Evolutionary conservation across 2,329 filamentous ascomycete genomes (phyloP), one percentile per base, ranked within the genome.

Genomic region (Acephala macrosclerotiorum): DNA sequence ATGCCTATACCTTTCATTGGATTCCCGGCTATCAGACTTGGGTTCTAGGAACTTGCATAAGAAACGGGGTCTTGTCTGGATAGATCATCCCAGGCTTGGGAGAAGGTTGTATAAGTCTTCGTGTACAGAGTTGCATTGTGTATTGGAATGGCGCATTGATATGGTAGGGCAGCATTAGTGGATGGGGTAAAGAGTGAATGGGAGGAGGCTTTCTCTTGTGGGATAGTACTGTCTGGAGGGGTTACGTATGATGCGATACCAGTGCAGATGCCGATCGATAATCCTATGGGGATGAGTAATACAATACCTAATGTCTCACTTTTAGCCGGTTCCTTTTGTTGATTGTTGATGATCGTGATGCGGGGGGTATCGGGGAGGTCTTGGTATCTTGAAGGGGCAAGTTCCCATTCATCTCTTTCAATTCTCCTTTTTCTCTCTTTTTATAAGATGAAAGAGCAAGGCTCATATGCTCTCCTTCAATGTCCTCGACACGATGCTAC

Each of bases 261-360:
- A 7, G 29, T 53, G 18, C 38, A 3, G 38, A n/a, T 14, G 3
- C 38, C n/a, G n/a, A n/a, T n/a, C n/a, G n/a, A n/a, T n/a, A n/a
- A n/a, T 33, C 38, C 18, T 16, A n/a, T n/a, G n/a, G n/a, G 12
- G 5, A 29, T 29, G 22, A 53, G 12, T 53, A 53, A 53, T 53
- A 53, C 49, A 49, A 53, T 53, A 53, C 49, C 49, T 53, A 53
- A 53, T 53, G 22, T n/a, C 26, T 53, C 25, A 53, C 12, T 53
- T 49, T 4, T 11, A 14, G 9, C 18, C 26, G 14, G 11, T 53
- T 29, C 5, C 2, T 2, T 22, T 29, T 29, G 18, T 29, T 42
- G 38, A n/a, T 11, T n/a, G n/a, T n/a, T n/a, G n/a, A n/a, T n/a
- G n/a, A n/a, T n/a, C n/a, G n/a, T n/a, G n/a, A n/a, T n/a, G n/a